Conservation (phyloP, 371 early-diverging fungal genomes). For the Lichtheimia ornata region DNA sequence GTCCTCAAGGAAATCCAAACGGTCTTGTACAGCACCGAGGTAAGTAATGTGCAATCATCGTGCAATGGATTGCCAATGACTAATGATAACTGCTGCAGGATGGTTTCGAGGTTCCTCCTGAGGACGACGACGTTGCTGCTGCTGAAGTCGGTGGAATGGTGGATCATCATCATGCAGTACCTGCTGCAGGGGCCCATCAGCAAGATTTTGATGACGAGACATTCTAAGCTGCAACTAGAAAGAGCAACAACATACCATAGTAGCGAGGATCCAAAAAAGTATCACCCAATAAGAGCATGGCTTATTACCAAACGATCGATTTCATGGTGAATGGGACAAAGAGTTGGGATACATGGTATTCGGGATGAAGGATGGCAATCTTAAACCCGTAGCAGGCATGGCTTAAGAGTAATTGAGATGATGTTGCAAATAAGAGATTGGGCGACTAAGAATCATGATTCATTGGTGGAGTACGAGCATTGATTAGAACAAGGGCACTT, state of each 20-base stretch:
- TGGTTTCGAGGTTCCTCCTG: slow-evolving; percentile 40
- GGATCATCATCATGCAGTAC: slow-evolving; percentile 7
- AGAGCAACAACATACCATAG: neutral
- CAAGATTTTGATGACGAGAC: slow-evolving; percentile 47
- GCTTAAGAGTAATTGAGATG: too few species aligned
- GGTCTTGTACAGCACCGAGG: slow-evolving; percentile 86
- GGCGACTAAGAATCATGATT: too few species aligned
- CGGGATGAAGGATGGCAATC: too few species aligned
- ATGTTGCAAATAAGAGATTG: too few species aligned
- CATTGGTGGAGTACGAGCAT: too few species aligned
- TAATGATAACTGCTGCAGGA: slow-evolving; percentile 16
- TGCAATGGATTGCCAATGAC: neutral
- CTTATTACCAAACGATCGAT: too few species aligned
- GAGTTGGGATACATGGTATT: too few species aligned
- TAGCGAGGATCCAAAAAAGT: too few species aligned
- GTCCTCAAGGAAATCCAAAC: slow-evolving; percentile 77
- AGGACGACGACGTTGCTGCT: slow-evolving; percentile 21
- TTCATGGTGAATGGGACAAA: too few species aligned
- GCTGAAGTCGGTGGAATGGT: slow-evolving; percentile 11
- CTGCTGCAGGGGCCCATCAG: neutral
- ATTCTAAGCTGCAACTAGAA: slow-evolving; percentile 23
- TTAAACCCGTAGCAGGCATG: too few species aligned
- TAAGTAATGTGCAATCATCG: slow-evolving; percentile 2
- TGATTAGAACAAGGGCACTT: too few species aligned
- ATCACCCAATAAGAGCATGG: too few species aligned